Conservation (phyloP, 2,329 filamentous ascomycete species). For the Venturia pyrina region DNA sequence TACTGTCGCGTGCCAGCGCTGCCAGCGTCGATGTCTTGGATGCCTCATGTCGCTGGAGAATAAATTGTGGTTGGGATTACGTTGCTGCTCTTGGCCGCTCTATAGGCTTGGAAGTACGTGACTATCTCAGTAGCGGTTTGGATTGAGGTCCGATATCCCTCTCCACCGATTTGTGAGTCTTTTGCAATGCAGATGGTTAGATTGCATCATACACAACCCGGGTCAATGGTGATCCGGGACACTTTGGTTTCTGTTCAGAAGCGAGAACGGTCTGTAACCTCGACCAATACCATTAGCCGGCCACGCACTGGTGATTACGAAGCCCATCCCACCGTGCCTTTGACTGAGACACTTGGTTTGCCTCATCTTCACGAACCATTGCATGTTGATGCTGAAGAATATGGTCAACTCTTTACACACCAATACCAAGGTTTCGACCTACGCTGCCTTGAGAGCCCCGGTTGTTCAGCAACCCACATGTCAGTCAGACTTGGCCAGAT, state of each 20-base stretch:
- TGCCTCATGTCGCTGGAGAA: slow-evolving; percentile 61
- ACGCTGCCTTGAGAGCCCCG: background rate
- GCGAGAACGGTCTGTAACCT: too few species aligned
- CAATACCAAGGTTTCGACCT: background rate
- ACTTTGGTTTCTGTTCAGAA: background rate
- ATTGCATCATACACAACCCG: background rate
- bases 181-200: background rate
- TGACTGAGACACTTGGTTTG: background rate
- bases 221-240: background rate
- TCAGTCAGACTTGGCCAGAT: background rate
- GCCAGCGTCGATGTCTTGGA: slow-evolving; percentile 55
- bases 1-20: slow-evolving; percentile 54
- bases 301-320: background rate
- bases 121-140: slow-evolving; percentile 48
- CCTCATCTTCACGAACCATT: background rate
- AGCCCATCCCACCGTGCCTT: background rate
- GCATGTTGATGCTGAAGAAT: background rate
- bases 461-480: background rate
- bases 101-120: slow-evolving; percentile 68
- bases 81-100: slow-evolving; percentile 59
- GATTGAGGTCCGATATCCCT: background rate
- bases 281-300: background rate
- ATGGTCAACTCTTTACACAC: background rate
- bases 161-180: background rate
- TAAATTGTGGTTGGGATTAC: slow-evolving; percentile 71